phyloP scores from a whole-genome alignment of 2,329 filamentous ascomycete species.

The Microdochium paspali region DNA sequence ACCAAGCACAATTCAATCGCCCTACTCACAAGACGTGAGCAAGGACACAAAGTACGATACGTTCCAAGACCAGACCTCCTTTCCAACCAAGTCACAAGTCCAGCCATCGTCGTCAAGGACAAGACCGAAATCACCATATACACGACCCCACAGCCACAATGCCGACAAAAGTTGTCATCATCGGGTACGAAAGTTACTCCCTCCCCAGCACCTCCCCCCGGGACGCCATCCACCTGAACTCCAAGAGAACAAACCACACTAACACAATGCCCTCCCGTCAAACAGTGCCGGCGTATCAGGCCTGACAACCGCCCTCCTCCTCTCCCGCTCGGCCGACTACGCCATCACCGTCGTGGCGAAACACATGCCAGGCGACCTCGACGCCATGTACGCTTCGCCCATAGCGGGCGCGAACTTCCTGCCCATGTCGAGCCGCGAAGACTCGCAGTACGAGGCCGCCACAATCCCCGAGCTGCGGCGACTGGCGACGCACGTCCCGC shows the following conservation, averaged over 20 bases:
- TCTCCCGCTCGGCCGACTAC: constrained; percentile 20
- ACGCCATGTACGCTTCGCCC: constrained; percentile 74
- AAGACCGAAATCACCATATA: neutral
- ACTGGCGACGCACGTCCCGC: constrained; percentile 19
- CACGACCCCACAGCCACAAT: constrained; percentile 2
- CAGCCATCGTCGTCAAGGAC: neutral
- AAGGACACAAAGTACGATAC: too few species aligned
- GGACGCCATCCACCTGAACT: too few species aligned
- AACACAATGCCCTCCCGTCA: too few species aligned
- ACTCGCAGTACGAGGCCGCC: constrained; percentile 16
- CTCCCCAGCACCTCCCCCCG: neutral
- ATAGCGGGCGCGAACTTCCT: constrained; percentile 21
- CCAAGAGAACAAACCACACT: too few species aligned
- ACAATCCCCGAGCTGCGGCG: constrained; percentile 18
- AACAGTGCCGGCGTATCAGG: constrained; percentile 21
- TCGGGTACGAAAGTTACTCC: constrained; percentile 2
- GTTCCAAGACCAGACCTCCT: too few species aligned
- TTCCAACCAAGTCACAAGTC: too few species aligned
- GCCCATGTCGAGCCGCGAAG: constrained; percentile 15
- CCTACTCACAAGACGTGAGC: too few species aligned
- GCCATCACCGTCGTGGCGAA: constrained; percentile 65
- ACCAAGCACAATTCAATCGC: too few species aligned
- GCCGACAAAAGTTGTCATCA: constrained; percentile 6
- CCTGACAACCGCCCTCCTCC: constrained; percentile 20
- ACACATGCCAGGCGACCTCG: constrained; percentile 90